Conservation (phyloP, 2,329 filamentous ascomycete species). For the Mycogone perniciosa region DNA sequence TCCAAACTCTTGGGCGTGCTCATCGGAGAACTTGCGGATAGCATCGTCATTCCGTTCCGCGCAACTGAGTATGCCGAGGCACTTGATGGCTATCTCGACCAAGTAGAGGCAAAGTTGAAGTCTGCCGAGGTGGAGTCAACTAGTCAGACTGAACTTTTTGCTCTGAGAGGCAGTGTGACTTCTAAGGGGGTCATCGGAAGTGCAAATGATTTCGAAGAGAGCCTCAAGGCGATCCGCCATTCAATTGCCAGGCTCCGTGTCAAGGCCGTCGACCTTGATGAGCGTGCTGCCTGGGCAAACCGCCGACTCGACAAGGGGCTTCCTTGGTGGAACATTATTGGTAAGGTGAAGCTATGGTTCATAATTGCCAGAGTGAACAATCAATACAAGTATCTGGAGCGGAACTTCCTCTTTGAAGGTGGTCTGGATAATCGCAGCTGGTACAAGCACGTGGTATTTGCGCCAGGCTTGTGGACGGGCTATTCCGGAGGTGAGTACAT, state of each 20-base stretch:
- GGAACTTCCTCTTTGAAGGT: slow-evolving; percentile 66
- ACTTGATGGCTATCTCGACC: slow-evolving; percentile 45
- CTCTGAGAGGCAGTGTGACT: slow-evolving; percentile 21
- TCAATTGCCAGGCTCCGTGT: slow-evolving; percentile 32
- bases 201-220: slow-evolving; percentile 32
- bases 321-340: slow-evolving; percentile 74
- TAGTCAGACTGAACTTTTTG: slow-evolving; percentile 26
- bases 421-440: slow-evolving; percentile 75
- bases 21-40: slow-evolving; percentile 55
- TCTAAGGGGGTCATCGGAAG: slow-evolving; percentile 27
- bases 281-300: slow-evolving; percentile 35
- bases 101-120: slow-evolving; percentile 45
- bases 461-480: slow-evolving; percentile 84
- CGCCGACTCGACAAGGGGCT: slow-evolving; percentile 45
- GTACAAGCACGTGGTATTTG: slow-evolving; percentile 96
- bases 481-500: slow-evolving; percentile 64
- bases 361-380: slow-evolving; percentile 63
- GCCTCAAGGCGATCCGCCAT: slow-evolving; percentile 33
- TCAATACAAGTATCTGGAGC: slow-evolving; percentile 79
- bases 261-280: slow-evolving; percentile 40
- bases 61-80: slow-evolving; percentile 58
- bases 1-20: slow-evolving; percentile 59
- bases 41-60: slow-evolving; percentile 56
- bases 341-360: slow-evolving; percentile 57
- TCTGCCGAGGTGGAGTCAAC: slow-evolving; percentile 16